phyloP scores from a whole-genome alignment of 371 early-diverging fungal genomes.

The Lichtheimia corymbifera region DNA sequence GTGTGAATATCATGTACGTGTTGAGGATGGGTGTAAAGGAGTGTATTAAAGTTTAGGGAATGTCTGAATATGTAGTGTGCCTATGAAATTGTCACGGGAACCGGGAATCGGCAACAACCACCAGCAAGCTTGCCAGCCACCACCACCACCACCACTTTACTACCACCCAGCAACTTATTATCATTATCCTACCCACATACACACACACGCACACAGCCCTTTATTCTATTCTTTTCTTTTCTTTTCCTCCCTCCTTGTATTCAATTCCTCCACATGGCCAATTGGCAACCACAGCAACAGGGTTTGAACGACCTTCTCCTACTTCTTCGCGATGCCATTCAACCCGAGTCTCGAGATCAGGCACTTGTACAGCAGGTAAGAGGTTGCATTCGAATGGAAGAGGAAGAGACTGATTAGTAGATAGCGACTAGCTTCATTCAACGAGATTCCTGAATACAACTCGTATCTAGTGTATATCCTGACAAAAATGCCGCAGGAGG shows the following conservation, averaged over 20 bases:
- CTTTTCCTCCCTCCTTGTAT: not conserved
- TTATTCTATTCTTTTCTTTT: not conserved
- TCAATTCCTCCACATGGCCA: slow-evolving; percentile 16
- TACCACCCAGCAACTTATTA: no score
- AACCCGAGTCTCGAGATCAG: slow-evolving; percentile 35
- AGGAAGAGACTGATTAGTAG: slow-evolving; percentile 1
- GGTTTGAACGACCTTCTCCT: slow-evolving; percentile 32
- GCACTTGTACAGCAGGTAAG: slow-evolving; percentile 36
- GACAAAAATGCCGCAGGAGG: slow-evolving; percentile 59
- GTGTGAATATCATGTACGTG: no score
- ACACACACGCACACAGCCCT: not conserved
- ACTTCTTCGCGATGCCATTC: slow-evolving; percentile 38
- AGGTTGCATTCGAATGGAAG: not conserved
- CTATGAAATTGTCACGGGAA: no score
- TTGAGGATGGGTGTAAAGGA: no score
- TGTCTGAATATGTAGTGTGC: no score
- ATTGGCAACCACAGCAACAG: slow-evolving; percentile 45
- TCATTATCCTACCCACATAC: not conserved
- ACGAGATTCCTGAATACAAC: slow-evolving; percentile 81
- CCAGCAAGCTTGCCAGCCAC: not conserved
- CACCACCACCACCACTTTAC: no score
- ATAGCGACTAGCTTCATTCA: slow-evolving; percentile 80
- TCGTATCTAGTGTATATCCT: slow-evolving; percentile 87
- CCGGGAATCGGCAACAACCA: no score
- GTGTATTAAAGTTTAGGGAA: no score